Evolutionary conservation across 2,329 filamentous ascomycete genomes (phyloP), one percentile per base, ranked within the genome.

Genomic region (Chalaropsis thielavioides): DNA sequence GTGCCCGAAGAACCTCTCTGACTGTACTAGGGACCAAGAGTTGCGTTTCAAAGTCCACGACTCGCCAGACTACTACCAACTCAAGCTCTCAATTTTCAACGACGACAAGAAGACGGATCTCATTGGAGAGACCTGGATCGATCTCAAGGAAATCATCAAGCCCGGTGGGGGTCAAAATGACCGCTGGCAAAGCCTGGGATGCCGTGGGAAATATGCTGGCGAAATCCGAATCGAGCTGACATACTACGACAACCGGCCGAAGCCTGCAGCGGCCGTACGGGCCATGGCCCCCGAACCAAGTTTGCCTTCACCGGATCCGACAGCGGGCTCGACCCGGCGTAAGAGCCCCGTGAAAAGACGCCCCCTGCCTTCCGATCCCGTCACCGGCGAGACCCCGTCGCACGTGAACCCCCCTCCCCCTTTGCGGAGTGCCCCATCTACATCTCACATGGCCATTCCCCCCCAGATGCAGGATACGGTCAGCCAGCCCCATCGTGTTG

Each of bases 41-140:
- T 83, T 99, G 56, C 90, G 94, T 68, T 99, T 97, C 73, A 90
- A 84, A 56, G 94, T 99, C 17, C 92, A 96, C 80, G 92, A 97
- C 72, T 96, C 91, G 17, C 87, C 91, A 19, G 94, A 99, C 76
- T 99, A 99, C 78, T 91, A 90, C 76, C 90, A 92, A 73, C 81
- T 99, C 66, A 99, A 99, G 74, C 81, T 97, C 17, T 96, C 92
- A 2, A 84, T 97, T 5, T 99, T 99, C 78, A 96, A 96, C 73
- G 94, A 99, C 72, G 94, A 99, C 76, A 97, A 96, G 78, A 95
- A 88, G 78, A 97, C 92, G 0, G 94, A 99, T 70, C 76, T 99
- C 69, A 96, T 99, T 71, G 94, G 94, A 69, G 94, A 99, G 75
- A 86, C 89, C 6, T 96, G 90, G 87, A 83, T 97, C 66, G 88